Conservation (phyloP, 306 rosid species). For the Trifolium fragiferum region DNA sequence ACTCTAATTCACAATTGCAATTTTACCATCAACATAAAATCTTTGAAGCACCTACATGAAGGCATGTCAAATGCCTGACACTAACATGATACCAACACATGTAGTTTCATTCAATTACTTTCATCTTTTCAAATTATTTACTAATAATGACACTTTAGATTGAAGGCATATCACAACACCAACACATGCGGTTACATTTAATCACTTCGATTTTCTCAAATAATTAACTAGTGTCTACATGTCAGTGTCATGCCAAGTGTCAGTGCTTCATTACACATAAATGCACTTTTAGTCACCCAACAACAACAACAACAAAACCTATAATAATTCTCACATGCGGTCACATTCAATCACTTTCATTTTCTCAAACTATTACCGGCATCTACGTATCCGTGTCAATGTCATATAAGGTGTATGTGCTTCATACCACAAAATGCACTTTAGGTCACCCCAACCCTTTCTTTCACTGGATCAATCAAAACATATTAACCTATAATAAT, state of each 20-base stretch:
- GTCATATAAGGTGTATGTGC: too few species aligned
- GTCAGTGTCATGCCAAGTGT: not conserved
- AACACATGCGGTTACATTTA: not conserved
- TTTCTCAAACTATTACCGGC: not conserved
- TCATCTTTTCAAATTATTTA: not conserved
- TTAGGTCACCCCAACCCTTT: too few species aligned
- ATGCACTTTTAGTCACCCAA: not conserved
- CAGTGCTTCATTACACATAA: not conserved
- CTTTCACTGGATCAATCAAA: not conserved
- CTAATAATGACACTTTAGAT: too few species aligned
- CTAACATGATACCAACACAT: not conserved
- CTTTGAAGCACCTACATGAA: not conserved
- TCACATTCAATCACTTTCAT: not conserved
- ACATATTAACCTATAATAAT: too few species aligned
- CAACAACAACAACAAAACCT: too few species aligned
- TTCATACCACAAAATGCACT: too few species aligned
- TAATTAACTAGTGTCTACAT: not conserved
- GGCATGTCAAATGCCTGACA: too few species aligned
- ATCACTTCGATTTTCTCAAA: not conserved
- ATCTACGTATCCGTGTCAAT: not conserved
- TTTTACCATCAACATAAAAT: not conserved
- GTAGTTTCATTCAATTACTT: not conserved
- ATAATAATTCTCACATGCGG: too few species aligned
- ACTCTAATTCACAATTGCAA: conserved; percentile 1
- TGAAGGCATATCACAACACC: too few species aligned